Evolutionary conservation across 2,329 filamentous ascomycete genomes (phyloP), one percentile per base, ranked within the genome.

Genomic region (Mycogone perniciosa): DNA sequence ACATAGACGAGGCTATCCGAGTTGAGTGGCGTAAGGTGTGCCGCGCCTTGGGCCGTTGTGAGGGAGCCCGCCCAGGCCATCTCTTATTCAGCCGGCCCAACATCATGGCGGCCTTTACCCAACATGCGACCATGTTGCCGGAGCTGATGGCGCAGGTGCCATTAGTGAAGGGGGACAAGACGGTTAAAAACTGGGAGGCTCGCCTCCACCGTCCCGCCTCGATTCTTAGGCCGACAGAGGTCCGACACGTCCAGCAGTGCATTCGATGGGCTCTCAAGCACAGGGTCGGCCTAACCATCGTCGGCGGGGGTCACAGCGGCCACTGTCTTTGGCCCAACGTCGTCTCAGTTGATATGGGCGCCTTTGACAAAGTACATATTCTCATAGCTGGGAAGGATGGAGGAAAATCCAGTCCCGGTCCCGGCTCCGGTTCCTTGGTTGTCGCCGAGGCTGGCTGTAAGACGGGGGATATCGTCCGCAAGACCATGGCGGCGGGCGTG

Each of bases 281-380:
- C 48, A 50, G 51, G 0, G 29, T 70, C 1, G 58, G 72, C 38
- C 61, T 83, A 46, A 77, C 75, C 0, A 62, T 84, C 29, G 10
- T 85, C 13, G 74, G 79, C 6, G 81, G 82, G 1, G 70, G 82
- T 10, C 81, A 85, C 58, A 79, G 81, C 56, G 77, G 73, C 6
- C 77, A 85, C 46, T 85, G 80, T 60, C 55, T 80, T 40, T 67
- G 65, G 71, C 62, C 75, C 2, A 71, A 75, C 46, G 70, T 79
- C 11, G 74, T 84, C 38, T 60, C 79, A 0, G 57, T 86, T 27
- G 79, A 85, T 54, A 84, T 86, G 80, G 47, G 66, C 9, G 71
- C 71, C 9, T 84, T 85, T 62, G 48, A 79, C 50, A 56, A 73
- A 56, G 59, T 83, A 38, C 63, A 77, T 38, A 61, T 82, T 54